These are phyloP conservation scores for Leccinum broughii DNA, from an alignment of 768 basidiomycete genomes.

Conservation along the genomic window DNA sequence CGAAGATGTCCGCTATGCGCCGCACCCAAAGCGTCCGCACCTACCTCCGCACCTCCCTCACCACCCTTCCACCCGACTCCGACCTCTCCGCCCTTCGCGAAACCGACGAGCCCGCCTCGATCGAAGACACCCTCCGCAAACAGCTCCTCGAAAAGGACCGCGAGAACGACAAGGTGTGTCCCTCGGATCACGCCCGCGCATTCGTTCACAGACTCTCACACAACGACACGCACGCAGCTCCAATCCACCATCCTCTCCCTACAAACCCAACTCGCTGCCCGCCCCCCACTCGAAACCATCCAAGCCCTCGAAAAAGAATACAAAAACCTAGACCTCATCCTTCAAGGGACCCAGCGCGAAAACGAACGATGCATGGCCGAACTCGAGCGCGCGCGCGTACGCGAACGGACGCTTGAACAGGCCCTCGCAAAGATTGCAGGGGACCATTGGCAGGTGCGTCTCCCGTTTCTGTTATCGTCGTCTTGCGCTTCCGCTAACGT, in stretches of 20 bases:
- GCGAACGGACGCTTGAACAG: slow-evolving; percentile 76
- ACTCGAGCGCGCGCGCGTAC: slow-evolving; percentile 65
- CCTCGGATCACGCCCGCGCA: background rate
- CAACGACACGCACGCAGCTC: slow-evolving; percentile 41
- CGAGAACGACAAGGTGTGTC: slow-evolving; percentile 64
- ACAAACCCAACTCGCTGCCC: slow-evolving; percentile 62
- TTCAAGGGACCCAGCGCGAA: slow-evolving; percentile 81
- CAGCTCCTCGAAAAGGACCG: slow-evolving; percentile 68
- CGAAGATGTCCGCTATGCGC: slow-evolving; percentile 40
- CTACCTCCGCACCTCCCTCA: slow-evolving; percentile 51
- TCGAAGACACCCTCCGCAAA: slow-evolving; percentile 59
- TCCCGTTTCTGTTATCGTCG: background rate
- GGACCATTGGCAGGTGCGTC: slow-evolving; percentile 77
- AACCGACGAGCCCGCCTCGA: slow-evolving; percentile 46
- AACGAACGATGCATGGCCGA: slow-evolving; percentile 85
- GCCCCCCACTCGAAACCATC: slow-evolving; percentile 68
- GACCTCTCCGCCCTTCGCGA: slow-evolving; percentile 65
- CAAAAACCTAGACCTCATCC: slow-evolving; percentile 70
- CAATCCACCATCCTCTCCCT: slow-evolving; percentile 61
- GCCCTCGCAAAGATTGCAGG: slow-evolving; percentile 71
- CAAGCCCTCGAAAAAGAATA: slow-evolving; percentile 71
- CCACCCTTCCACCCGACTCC: slow-evolving; percentile 15
- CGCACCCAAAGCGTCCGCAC: slow-evolving; percentile 65
- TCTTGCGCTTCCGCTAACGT: background rate
- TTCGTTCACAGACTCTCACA: background rate